Evolutionary conservation across 768 basidiomycete genomes (phyloP).

Genomic region (Mycena latifolia): DNA sequence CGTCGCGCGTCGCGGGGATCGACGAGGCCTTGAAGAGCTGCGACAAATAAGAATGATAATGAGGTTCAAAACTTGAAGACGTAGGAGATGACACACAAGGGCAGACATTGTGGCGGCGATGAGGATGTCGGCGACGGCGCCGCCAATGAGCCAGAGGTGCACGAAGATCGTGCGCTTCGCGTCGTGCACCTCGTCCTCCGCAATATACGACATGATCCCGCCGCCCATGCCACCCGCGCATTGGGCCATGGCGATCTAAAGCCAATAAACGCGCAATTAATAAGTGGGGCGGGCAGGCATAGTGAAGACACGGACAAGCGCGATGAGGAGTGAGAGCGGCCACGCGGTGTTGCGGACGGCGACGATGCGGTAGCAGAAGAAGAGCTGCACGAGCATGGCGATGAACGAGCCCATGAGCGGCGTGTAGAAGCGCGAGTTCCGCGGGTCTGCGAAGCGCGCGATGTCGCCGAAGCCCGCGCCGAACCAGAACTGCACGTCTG

Average conservation of each 20-base stretch:
- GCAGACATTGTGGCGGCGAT: slow-evolving; percentile 21
- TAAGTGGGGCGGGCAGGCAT: neutral
- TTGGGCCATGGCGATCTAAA: slow-evolving; percentile 6
- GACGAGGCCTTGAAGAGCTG: slow-evolving; percentile 5
- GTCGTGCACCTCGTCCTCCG: neutral
- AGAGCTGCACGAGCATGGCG: slow-evolving; percentile 24
- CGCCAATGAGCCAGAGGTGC: slow-evolving; percentile 13
- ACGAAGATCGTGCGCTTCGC: neutral
- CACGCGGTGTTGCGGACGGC: slow-evolving; percentile 11
- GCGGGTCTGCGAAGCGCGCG: slow-evolving; percentile 1
- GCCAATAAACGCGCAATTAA: no score
- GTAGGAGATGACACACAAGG: slow-evolving; percentile 5
- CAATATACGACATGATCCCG: neutral
- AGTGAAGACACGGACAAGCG: neutral
- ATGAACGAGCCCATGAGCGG: slow-evolving; percentile 24
- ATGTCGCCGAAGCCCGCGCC: slow-evolving; percentile 15
- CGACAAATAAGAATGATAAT: neutral
- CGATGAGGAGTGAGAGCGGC: slow-evolving; percentile 12
- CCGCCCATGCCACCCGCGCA: slow-evolving; percentile 19
- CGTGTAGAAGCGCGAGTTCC: slow-evolving; percentile 6
- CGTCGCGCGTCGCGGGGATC: neutral
- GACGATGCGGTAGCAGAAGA: slow-evolving; percentile 23
- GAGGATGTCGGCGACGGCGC: slow-evolving; percentile 13
- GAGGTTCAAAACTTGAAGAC: neutral
- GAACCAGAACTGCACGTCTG: slow-evolving; percentile 25